Base-by-base conservation (phyloP, 495 filamentous ascomycete genomes). In the Xylaria telfairii region DNA sequence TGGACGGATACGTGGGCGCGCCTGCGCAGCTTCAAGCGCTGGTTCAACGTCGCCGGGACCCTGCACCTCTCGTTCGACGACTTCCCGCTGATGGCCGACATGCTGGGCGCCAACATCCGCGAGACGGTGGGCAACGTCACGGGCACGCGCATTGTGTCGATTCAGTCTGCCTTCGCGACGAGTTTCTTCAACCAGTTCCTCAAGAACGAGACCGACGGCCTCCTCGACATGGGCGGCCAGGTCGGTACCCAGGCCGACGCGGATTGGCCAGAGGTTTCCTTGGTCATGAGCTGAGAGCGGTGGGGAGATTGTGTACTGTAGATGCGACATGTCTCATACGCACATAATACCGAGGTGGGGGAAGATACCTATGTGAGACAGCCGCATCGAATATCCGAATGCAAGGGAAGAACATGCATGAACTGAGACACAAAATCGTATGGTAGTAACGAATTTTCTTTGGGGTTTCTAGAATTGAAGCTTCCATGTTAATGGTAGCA, bases 131-230 rank as follows among this genome's bases (percentile, higher is more conserved):
- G 62, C 15, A 65, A 65, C 17, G 44, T 65, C 19, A 65, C 62
- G 44, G 62, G 62, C 7, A 5, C 42, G 3, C 30, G 62, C 28
- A 65, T 65, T 19, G 17, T 65, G 3, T 41, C 44, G 44, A 65
- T 65, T 13, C 44, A 65, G 30, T 65, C 62, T 1, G 10, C 44
- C 1, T 65, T 39, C 30, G 30, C 62, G 62, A 65, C 42, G 62
- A 51, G 62, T 30, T 65, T 65, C 44, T 65, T 65, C 30, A 65
- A 51, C 4, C 62, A 37, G 12, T 65, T 65, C 44, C 62, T 65
- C 8, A 65, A 51, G 62, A 65, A 51, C 19, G 26, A 51, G 62
- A 51, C 7, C 8, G 62, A 65, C 8, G 62, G 46, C 8, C 46
- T n/a, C n/a, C n/a, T n/a, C n/a, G n/a, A n/a, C n/a, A n/a, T n/a